A percentile compares a stretch with the other conserved stretches of the same genome.
Conservation (phyloP, 2,329 filamentous ascomycete species). For the Chrysoporthe austroafricana region DNA sequence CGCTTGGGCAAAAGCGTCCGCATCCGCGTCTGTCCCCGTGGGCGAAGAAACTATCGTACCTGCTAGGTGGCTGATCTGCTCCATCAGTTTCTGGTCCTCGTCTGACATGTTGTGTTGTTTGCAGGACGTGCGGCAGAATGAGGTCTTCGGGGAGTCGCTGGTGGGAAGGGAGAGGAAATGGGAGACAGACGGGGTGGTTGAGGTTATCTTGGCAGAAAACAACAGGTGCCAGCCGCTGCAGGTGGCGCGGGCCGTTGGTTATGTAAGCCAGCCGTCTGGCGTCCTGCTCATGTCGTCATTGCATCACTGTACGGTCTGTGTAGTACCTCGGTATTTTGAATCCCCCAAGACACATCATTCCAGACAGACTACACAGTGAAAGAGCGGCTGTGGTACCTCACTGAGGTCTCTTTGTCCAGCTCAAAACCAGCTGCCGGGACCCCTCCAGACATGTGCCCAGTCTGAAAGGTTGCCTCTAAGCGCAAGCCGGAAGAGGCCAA, state of each 20-base stretch:
- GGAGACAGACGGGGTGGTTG: not conserved
- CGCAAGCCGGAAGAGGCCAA: not conserved
- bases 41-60: constrained; percentile 41
- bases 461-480: not conserved
- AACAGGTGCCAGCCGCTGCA: not conserved
- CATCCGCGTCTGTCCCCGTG: not conserved
- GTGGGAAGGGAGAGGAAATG: not conserved
- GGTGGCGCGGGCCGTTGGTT: not conserved
- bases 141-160: not conserved
- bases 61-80: constrained; percentile 56
- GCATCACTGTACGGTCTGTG: too few species aligned
- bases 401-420: not conserved
- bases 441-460: too few species aligned
- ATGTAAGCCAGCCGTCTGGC: not conserved
- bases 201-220: not conserved
- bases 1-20: not conserved
- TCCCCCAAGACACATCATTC: not conserved
- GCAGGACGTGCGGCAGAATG: not conserved
- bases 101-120: constrained; percentile 43
- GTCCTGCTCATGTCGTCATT: not conserved
- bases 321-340: not conserved
- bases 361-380: not conserved
- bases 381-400: not conserved
- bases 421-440: not conserved
- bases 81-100: constrained; percentile 57